Evolutionary conservation across 2,329 filamentous ascomycete genomes (phyloP).

Genomic region (Emergomyces pasteurianus): DNA sequence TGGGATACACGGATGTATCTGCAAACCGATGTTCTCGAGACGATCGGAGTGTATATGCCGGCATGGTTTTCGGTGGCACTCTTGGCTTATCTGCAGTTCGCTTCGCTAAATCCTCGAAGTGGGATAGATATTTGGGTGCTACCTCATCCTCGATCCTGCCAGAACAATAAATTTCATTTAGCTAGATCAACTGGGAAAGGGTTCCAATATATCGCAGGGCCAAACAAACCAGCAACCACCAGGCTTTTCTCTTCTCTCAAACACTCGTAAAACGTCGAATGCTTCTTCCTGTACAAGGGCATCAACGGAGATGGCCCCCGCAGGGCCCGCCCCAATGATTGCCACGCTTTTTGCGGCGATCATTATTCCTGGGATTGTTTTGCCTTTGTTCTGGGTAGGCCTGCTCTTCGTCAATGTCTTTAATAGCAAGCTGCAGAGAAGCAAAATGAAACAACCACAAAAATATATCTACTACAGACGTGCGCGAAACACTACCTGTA

Average conservation of each 20-base stretch:
- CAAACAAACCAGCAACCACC: constrained; percentile 84
- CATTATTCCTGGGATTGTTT: not conserved
- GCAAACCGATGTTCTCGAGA: constrained; percentile 39
- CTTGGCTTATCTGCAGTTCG: constrained; percentile 41
- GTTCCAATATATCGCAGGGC: constrained; percentile 13
- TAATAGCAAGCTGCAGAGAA: not conserved
- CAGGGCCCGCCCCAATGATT: constrained; percentile 71
- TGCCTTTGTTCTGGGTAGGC: not conserved
- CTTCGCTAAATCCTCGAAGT: constrained; percentile 36
- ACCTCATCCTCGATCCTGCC: constrained; percentile 17
- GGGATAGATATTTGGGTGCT: constrained; percentile 30
- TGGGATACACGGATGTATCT: constrained; percentile 50
- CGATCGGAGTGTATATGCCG: constrained; percentile 33
- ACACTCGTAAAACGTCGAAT: constrained; percentile 61
- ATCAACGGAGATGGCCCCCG: constrained; percentile 35
- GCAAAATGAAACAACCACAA: too few relatives aligned
- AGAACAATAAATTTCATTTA: not conserved
- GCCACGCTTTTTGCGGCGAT: constrained; percentile 40
- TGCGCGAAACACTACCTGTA: too few relatives aligned
- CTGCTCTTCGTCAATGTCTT: too few relatives aligned
- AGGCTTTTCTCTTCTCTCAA: constrained; percentile 63
- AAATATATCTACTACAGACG: too few relatives aligned
- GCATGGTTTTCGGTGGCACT: constrained; percentile 36
- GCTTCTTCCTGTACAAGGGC: constrained; percentile 31
- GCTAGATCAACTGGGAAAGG: too few relatives aligned